Base-by-base conservation (phyloP, 2,329 filamentous ascomycete species). In the Fusarium nanum region DNA sequence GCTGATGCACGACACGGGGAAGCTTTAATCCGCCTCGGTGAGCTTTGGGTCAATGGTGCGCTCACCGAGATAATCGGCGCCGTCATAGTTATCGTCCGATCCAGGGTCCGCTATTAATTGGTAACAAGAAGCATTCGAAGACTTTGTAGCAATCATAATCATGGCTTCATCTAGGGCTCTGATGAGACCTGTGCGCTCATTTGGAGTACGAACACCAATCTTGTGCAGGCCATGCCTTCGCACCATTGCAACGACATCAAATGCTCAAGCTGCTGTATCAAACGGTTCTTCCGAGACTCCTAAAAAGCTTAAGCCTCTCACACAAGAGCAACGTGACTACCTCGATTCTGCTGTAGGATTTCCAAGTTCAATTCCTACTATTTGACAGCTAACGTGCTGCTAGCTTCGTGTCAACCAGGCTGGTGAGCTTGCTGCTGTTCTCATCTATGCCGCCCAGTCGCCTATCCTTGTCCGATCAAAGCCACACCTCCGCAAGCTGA, bases 361-460 rank as follows among this genome's bases (percentile, higher is more conserved):
- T 25, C 27, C 16, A 16, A 52, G 14, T n/a, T 13, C 30, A 28
- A 32, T 27, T 32, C 23, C 7, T 53, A 14, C 20, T 23, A 30
- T 13, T 45, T 13, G 40, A 30, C 40, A 18, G 18, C 65, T 74
- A 56, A 72, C 56, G 44, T 28, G 13, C 46, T 58, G 18, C 34
- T 74, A 91, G 89, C 89, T 98, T 30, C 93, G 96, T 67, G 96
- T 99, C 60, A 98, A 99, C 81, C 96, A 99, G 82, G 94, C 96
- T 25, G 96, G 96, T 77, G 96, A 99, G 82, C 89, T 99, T n/a
- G 96, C 96, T 57, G 96, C 96, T 30, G 95, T 93, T 27, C 88
- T 97, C 59, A 99, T 99, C 80, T 99, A 98, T 83, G 90, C 89
- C 2, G 91, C 93, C 3, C 96, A 99, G 80, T 95, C 90, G 1